Evolutionary conservation across 2,329 filamentous ascomycete species (phyloP).

Genomic region (Hymenoscyphus fructigenus): DNA sequence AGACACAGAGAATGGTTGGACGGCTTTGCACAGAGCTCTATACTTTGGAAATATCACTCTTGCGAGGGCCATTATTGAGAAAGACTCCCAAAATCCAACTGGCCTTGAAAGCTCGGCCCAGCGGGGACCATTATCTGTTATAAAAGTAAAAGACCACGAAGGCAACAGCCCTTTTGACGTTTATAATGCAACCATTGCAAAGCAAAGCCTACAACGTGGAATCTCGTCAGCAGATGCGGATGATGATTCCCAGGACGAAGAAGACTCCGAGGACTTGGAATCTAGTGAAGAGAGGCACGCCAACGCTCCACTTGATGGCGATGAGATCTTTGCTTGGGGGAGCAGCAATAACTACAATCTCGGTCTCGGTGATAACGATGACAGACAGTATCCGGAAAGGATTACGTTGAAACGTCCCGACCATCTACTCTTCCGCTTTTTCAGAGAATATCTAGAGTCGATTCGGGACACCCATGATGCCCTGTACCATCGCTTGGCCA

Average conservation of each 20-base stretch:
- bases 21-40: slow-evolving; percentile 83
- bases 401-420: slow-evolving; percentile 74
- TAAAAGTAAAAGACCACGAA: slow-evolving; percentile 94
- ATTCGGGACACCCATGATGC: slow-evolving; percentile 22
- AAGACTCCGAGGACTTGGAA: slow-evolving; percentile 33
- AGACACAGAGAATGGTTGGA: slow-evolving; percentile 94
- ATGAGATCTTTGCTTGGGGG: slow-evolving; percentile 91
- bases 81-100: slow-evolving; percentile 60
- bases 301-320: slow-evolving; percentile 52
- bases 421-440: slow-evolving; percentile 71
- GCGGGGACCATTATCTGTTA: slow-evolving; percentile 66
- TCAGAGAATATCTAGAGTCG: slow-evolving; percentile 61
- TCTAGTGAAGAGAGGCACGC: background rate
- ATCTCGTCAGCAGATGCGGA: slow-evolving; percentile 37
- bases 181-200: slow-evolving; percentile 82
- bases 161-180: slow-evolving; percentile 93
- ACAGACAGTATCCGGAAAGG: slow-evolving; percentile 89
- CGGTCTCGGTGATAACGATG: slow-evolving; percentile 92
- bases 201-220: slow-evolving; percentile 58
- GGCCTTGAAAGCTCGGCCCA: slow-evolving; percentile 59
- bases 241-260: slow-evolving; percentile 53
- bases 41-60: slow-evolving; percentile 88
- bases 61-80: slow-evolving; percentile 76
- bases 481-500: slow-evolving; percentile 20
- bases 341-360: slow-evolving; percentile 95